phyloP scores from a whole-genome alignment of 257 asterid species.

The Vinca minor region DNA sequence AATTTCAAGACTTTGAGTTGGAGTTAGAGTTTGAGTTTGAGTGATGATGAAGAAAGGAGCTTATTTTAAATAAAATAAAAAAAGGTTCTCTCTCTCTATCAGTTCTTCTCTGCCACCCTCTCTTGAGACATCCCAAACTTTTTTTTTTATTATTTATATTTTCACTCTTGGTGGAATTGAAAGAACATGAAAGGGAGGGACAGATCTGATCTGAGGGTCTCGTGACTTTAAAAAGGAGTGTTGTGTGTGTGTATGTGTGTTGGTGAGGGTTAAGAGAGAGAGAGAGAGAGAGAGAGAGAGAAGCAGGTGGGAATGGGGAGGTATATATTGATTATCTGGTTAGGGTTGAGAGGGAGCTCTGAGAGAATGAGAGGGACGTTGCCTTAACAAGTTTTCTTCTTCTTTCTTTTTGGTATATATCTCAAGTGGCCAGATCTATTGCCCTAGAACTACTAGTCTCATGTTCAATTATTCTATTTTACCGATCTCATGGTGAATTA shows the following conservation, averaged over 20 bases:
- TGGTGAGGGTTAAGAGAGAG: constrained; percentile 12
- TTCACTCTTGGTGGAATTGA: constrained; percentile 41
- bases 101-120: constrained; percentile 67
- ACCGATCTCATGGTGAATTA: too few species aligned
- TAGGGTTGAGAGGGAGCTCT: constrained; percentile 18
- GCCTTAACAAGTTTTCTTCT: constrained; percentile 21
- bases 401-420: too few species aligned
- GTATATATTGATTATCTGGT: constrained; percentile 27
- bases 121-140: constrained; percentile 40
- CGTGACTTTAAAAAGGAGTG: constrained; percentile 51
- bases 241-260: constrained; percentile 8
- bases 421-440: too few species aligned
- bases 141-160: constrained; percentile 22
- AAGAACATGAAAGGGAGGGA: constrained; percentile 25
- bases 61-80: background rate
- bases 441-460: too few species aligned
- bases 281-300: constrained; percentile 12
- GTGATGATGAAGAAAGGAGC: constrained; percentile 65
- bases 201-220: constrained; percentile 40
- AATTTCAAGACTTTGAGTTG: constrained; percentile 51
- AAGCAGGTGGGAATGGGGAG: background rate
- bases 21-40: constrained; percentile 23
- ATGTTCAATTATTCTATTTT: too few species aligned
- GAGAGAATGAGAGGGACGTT: constrained; percentile 43
- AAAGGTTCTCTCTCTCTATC: constrained; percentile 42